Percentiles rank a stretch among this genome's conserved stretches.
These are phyloP conservation scores for Luzula sylvatica DNA, from an alignment of 176 grass and related monocot genomes.

Conservation along the genomic window DNA sequence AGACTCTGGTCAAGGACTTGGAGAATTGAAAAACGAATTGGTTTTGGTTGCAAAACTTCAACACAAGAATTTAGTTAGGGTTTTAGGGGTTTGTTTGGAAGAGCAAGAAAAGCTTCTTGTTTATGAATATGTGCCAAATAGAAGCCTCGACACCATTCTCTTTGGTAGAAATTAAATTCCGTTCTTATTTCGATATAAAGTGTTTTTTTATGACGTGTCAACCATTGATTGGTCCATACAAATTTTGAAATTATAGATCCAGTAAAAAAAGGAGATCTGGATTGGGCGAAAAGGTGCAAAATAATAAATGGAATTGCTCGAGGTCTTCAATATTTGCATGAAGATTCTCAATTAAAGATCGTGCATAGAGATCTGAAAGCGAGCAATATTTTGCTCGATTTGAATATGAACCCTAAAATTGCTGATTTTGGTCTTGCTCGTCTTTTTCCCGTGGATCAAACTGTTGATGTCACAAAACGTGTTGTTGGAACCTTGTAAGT, in stretches of 20 bases:
- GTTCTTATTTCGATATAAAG: too few species aligned
- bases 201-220: too few species aligned
- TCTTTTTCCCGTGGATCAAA: conserved; percentile 42
- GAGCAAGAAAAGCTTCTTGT: conserved; percentile 63
- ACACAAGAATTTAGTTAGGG: conserved; percentile 75
- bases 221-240: too few species aligned
- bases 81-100: conserved; percentile 66
- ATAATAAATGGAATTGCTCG: conserved; percentile 43
- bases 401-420: conserved; percentile 53
- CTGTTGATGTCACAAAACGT: conserved; percentile 24
- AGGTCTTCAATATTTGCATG: conserved; percentile 62
- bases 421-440: conserved; percentile 58
- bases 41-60: conserved; percentile 66
- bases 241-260: conserved; percentile 23
- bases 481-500: conserved; percentile 71
- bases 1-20: conserved; percentile 53
- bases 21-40: conserved; percentile 37
- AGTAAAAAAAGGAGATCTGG: conserved; percentile 9
- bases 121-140: conserved; percentile 57
- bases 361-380: conserved; percentile 44
- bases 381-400: conserved; percentile 25
- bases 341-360: conserved; percentile 50
- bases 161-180: conserved; percentile 31
- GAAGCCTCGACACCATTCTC: conserved; percentile 70
- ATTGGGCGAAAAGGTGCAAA: conserved; percentile 29